A percentile compares a stretch with the other conserved stretches of the same genome.
Evolutionary conservation across 2,329 filamentous ascomycete genomes (phyloP).

Genomic region (Paecilomyces fulvus): DNA sequence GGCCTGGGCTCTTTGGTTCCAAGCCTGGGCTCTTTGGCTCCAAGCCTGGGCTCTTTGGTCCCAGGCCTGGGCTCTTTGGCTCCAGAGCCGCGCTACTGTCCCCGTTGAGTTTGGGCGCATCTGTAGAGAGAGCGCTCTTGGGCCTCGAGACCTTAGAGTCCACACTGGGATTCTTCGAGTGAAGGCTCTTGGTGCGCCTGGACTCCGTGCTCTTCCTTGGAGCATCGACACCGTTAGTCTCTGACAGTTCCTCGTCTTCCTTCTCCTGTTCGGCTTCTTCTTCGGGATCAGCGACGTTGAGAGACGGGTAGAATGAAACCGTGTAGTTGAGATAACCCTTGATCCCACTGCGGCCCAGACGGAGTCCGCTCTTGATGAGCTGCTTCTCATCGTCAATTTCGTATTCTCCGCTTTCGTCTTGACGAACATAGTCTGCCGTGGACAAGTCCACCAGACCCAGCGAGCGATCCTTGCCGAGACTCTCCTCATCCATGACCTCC

Average conservation of each 20-base stretch:
- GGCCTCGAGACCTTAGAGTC: slow-evolving; percentile 13
- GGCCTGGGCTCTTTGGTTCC: background rate
- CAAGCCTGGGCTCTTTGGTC: background rate
- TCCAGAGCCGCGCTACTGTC: background rate
- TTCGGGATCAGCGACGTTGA: slow-evolving; percentile 83
- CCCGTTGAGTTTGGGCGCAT: background rate
- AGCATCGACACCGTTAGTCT: slow-evolving; percentile 12
- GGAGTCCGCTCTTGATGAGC: slow-evolving; percentile 57
- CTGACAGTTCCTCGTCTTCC: slow-evolving; percentile 38
- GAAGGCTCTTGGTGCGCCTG: slow-evolving; percentile 16
- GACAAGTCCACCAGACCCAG: slow-evolving; percentile 73
- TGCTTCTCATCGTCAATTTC: slow-evolving; percentile 68
- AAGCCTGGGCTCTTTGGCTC: background rate
- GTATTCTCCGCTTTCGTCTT: slow-evolving; percentile 75
- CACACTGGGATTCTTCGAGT: slow-evolving; percentile 19
- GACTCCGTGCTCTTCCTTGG: slow-evolving; percentile 24
- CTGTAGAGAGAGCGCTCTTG: background rate
- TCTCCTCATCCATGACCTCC: slow-evolving; percentile 96
- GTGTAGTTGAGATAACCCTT: slow-evolving; percentile 81
- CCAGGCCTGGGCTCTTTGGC: background rate
- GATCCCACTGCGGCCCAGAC: slow-evolving; percentile 59
- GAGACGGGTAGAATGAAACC: slow-evolving; percentile 78
- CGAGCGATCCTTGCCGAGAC: slow-evolving; percentile 79
- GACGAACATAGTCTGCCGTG: slow-evolving; percentile 67
- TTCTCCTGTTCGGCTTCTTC: slow-evolving; percentile 47